Conservation (phyloP, 768 basidiomycete species). For the Mycena capillaripes region DNA sequence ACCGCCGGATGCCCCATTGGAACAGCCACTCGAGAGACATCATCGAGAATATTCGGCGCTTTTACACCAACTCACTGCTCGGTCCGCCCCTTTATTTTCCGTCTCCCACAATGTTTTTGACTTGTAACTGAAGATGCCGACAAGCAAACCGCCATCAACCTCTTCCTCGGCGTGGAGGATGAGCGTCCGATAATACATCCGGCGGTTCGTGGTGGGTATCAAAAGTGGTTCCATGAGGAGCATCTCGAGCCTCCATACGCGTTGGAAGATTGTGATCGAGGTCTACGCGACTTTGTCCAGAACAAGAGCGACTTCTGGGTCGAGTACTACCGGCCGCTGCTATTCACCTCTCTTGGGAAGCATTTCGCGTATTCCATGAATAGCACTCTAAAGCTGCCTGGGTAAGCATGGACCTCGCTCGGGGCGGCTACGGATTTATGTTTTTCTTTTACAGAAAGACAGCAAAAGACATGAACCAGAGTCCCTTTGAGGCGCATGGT, state of each 20-base stretch:
- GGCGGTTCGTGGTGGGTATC: conserved; percentile 79
- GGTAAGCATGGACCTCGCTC: conserved; percentile 58
- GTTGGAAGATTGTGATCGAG: conserved; percentile 72
- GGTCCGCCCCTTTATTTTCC: conserved; percentile 59
- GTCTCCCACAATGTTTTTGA: conserved; percentile 6
- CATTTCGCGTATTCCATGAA: conserved; percentile 97
- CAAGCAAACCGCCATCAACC: conserved; percentile 96
- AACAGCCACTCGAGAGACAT: conserved; percentile 97
- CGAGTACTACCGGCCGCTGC: conserved; percentile 87
- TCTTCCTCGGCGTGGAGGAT: conserved; percentile 89
- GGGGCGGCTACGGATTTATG: conserved; percentile 4
- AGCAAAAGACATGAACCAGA: conserved; percentile 73
- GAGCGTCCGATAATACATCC: conserved; percentile 64
- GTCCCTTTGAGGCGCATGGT: conserved; percentile 81
- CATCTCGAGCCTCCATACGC: conserved; percentile 79
- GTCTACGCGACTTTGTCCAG: conserved; percentile 72
- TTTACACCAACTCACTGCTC: conserved; percentile 94
- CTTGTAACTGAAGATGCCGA: conserved; percentile 78
- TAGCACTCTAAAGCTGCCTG: conserved; percentile 85
- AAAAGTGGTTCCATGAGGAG: conserved; percentile 86
- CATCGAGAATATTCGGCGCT: conserved; percentile 93
- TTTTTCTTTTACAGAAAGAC: conserved; percentile 68
- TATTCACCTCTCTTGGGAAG: conserved; percentile 89
- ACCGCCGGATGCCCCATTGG: conserved; percentile 96
- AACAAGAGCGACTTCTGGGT: conserved; percentile 84